Conservation (phyloP, 352 stramenopile species). For the Phytophthora sojae region DNA sequence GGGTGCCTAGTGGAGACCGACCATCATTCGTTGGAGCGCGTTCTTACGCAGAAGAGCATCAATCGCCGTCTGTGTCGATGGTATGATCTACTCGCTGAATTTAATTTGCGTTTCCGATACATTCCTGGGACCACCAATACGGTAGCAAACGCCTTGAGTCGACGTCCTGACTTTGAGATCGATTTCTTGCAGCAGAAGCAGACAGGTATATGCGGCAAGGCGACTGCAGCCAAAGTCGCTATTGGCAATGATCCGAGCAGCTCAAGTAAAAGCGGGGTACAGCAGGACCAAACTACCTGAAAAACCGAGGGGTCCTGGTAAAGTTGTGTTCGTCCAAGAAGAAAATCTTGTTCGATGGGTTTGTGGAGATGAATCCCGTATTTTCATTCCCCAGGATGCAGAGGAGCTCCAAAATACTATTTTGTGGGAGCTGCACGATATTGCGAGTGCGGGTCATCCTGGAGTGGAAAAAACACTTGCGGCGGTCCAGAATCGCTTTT, state of each 20-base stretch:
- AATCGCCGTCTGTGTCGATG: slow-evolving; percentile 9
- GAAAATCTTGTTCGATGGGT: no score
- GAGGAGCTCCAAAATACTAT: slow-evolving; percentile 1
- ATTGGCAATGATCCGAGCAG: no score
- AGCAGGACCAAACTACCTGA: no score
- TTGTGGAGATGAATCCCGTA: no score
- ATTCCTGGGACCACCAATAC: slow-evolving; percentile 17
- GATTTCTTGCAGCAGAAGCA: slow-evolving; percentile 9
- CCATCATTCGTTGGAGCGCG: slow-evolving; percentile 12
- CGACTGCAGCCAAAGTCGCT: neutral
- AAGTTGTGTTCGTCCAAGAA: no score
- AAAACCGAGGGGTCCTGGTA: no score
- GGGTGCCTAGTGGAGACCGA: slow-evolving; percentile 12
- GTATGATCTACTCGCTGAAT: slow-evolving; percentile 6
- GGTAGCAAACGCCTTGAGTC: slow-evolving; percentile 8
- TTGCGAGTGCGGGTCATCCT: neutral
- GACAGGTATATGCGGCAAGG: slow-evolving; percentile 1
- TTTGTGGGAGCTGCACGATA: slow-evolving; percentile 8
- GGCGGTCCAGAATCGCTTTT: slow-evolving; percentile 1
- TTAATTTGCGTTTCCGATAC: neutral
- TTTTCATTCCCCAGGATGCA: neutral
- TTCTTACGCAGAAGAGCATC: slow-evolving; percentile 11
- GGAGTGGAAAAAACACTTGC: neutral
- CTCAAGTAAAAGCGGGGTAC: no score
- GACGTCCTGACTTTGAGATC: slow-evolving; percentile 10